Base-by-base conservation (phyloP, 257 asterid genomes). In the Solanum chiquidenum region DNA sequence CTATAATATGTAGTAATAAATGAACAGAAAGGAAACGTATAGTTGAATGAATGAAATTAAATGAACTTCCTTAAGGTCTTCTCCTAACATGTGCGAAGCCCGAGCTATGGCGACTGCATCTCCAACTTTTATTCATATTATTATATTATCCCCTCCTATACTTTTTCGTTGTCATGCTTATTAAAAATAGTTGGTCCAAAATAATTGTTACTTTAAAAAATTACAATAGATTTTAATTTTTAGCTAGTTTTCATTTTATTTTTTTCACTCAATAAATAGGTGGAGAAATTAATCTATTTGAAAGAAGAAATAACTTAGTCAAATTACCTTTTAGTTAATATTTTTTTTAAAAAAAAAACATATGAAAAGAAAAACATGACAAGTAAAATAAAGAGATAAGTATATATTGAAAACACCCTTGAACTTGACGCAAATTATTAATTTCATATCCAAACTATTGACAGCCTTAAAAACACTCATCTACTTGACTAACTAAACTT, bases 91-190 rank as follows among this genome's bases (percentile, higher is more conserved):
- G 84, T 77, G 84, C 84, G 37, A 77, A 25, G 37, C 84, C 34
- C 84, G 37, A 77, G 64, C 84, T 42, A 77, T 44, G 84, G 64
- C 37, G n/a, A 77, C 64, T 77, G 84, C 13, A 42, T 77, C 84
- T 77, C 84, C 64, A 44, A 42, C n/a, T 42, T 40, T 77, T 69
- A 69, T 69, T 77, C 62, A n/a, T 7, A 40, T 76, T n/a, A 76
- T 12, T 29, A 27, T 29, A 21, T 21, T 60, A 60, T 60, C 6
- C 68, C 13, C 29, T 23, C 13, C 3, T 0, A 2, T 60, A 60
- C 6, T 23, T 23, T 58, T 60, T 60, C 0, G 29, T 6, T 60
- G 13, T 23, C 14, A 2, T 60, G 1, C 5, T 60, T 60, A 21
- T 7, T 23, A 60, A 60, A 60, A 60, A 60, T 60, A 7, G 3